Conservation (phyloP, 345 rosid genomes). For the Turritis glabra region DNA sequence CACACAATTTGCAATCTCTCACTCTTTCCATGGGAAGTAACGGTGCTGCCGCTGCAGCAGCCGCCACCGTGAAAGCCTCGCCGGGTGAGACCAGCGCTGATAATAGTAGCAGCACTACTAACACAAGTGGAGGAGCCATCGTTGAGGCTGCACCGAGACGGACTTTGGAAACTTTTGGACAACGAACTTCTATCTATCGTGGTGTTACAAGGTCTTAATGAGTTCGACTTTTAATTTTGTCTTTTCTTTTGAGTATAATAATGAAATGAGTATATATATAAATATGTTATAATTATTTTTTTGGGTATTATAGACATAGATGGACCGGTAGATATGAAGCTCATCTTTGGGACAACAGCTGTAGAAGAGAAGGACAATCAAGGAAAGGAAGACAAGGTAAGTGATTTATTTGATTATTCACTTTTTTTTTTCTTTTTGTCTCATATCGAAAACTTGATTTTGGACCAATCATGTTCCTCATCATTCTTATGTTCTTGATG, state of each 20-base stretch:
- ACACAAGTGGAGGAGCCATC: constrained; percentile 42
- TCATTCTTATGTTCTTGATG: constrained; percentile 29
- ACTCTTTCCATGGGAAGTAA: constrained; percentile 93
- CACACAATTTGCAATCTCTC: constrained; percentile 72
- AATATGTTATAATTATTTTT: not conserved
- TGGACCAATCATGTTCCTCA: constrained; percentile 29
- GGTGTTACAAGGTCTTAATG: constrained; percentile 81
- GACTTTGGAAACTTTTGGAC: constrained; percentile 91
- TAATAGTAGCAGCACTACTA: constrained; percentile 61
- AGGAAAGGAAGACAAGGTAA: constrained; percentile 99
- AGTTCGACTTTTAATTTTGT: not conserved
- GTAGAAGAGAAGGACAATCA: constrained; percentile 98
- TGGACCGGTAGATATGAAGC: constrained; percentile 99
- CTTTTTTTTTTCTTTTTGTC: not conserved
- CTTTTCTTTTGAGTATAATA: not conserved
- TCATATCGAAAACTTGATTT: not conserved
- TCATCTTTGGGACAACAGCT: constrained; percentile 99
- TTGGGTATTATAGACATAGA: constrained; percentile 64
- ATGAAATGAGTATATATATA: not conserved
- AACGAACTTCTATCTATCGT: constrained; percentile 94
- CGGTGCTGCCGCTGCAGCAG: constrained; percentile 20
- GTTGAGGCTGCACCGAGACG: constrained; percentile 81
- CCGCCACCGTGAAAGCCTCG: constrained; percentile 47
- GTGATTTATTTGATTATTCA: not conserved
- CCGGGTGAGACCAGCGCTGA: constrained; percentile 61